A percentile compares a stretch with the other conserved stretches of the same genome.
phyloP scores from a whole-genome alignment of 768 basidiomycete genomes.

The Hypholoma fasciculare region DNA sequence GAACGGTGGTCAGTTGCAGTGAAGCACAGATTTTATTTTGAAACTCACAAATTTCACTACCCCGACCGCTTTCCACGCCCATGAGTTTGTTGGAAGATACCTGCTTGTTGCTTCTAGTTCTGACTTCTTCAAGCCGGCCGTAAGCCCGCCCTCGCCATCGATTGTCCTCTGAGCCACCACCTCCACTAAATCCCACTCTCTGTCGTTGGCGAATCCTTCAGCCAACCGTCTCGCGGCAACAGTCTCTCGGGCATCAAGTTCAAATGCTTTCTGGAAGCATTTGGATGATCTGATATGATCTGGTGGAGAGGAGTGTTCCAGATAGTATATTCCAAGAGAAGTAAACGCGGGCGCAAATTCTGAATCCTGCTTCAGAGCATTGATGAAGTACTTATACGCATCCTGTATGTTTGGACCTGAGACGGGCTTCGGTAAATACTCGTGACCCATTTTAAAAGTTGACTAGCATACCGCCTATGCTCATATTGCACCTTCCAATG shows the following conservation, averaged over 20 bases:
- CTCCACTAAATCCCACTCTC: slow-evolving; percentile 95
- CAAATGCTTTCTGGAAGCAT: slow-evolving; percentile 98
- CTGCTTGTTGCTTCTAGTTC: slow-evolving; percentile 40
- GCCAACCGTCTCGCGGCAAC: slow-evolving; percentile 85
- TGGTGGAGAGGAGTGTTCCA: slow-evolving; percentile 64
- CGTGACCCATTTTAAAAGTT: background rate
- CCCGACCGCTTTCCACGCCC: slow-evolving; percentile 98
- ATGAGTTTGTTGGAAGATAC: slow-evolving; percentile 78
- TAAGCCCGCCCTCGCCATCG: slow-evolving; percentile 86
- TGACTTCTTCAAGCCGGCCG: slow-evolving; percentile 48
- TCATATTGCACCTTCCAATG: slow-evolving; percentile 77
- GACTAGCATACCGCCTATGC: slow-evolving; percentile 56
- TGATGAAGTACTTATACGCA: slow-evolving; percentile 79
- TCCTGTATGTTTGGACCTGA: slow-evolving; percentile 54
- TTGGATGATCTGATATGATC: slow-evolving; percentile 88
- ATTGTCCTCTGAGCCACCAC: slow-evolving; percentile 92
- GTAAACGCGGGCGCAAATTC: slow-evolving; percentile 91
- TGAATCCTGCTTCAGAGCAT: slow-evolving; percentile 71
- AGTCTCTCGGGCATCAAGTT: slow-evolving; percentile 87
- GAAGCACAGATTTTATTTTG: slow-evolving; percentile 7
- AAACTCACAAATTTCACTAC: slow-evolving; percentile 82
- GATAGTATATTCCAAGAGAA: slow-evolving; percentile 89
- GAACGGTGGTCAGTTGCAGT: background rate
- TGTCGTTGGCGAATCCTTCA: slow-evolving; percentile 87
- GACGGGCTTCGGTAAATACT: slow-evolving; percentile 1